Conservation (phyloP, 2,329 filamentous ascomycete species). For the Capronia epimyces region DNA sequence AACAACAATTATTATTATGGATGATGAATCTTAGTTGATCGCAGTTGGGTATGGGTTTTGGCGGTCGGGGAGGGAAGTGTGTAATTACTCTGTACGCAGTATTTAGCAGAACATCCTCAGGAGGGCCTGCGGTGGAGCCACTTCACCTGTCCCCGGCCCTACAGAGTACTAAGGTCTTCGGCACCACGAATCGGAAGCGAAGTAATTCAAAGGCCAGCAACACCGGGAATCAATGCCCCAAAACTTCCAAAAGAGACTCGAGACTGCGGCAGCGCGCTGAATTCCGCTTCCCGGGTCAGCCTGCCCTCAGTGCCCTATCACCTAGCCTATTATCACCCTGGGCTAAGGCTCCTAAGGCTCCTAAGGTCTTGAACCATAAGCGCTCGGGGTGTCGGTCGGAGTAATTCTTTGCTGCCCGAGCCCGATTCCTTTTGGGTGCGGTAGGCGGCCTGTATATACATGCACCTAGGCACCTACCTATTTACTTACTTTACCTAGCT, state of each 20-base stretch:
- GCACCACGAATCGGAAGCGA: constrained; percentile 24
- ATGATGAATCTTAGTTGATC: background rate
- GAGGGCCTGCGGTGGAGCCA: background rate
- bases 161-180: background rate
- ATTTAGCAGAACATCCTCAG: background rate
- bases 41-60: background rate
- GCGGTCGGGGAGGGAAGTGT: too few relatives aligned
- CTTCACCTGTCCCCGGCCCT: background rate
- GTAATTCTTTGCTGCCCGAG: too few relatives aligned
- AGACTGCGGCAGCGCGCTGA: background rate
- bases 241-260: too few relatives aligned
- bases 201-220: constrained; percentile 13
- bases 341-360: too few relatives aligned
- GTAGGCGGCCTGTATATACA: too few relatives aligned
- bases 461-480: too few relatives aligned
- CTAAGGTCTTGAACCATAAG: too few relatives aligned
- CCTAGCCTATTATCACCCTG: too few relatives aligned
- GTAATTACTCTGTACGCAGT: too few relatives aligned
- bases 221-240: constrained; percentile 17
- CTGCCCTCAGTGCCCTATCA: background rate
- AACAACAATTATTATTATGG: background rate
- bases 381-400: too few relatives aligned
- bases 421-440: too few relatives aligned
- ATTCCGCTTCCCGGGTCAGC: constrained; percentile 9
- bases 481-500: too few relatives aligned